Conservation (phyloP, 345 rosid genomes). For the Zanthoxylum bungeanum region DNA sequence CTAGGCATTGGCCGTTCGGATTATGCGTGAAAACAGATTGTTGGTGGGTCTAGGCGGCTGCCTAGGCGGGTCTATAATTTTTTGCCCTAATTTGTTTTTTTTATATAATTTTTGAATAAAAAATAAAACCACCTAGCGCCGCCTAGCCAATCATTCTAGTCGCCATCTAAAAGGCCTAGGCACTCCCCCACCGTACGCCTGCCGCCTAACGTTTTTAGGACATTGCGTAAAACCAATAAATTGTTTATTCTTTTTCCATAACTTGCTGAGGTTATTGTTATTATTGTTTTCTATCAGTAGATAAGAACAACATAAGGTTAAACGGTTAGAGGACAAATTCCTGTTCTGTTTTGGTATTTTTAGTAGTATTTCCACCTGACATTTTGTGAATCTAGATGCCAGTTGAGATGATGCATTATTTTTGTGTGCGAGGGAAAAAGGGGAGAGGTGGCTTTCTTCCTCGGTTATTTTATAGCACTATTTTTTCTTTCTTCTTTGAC, state of each 20-base stretch:
- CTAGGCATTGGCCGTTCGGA: too few relatives aligned
- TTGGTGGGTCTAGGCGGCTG: too few relatives aligned
- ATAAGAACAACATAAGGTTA: background rate
- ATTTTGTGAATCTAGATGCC: background rate
- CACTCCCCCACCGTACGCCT: too few relatives aligned
- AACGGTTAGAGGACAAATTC: background rate
- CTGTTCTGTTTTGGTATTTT: background rate
- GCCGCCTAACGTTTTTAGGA: too few relatives aligned
- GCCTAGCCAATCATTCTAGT: too few relatives aligned
- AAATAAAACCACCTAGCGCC: too few relatives aligned
- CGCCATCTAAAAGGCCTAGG: too few relatives aligned
- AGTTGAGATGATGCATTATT: background rate
- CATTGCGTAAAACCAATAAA: background rate
- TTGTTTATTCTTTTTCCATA: background rate
- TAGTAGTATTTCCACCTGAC: background rate
- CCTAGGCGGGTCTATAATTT: too few relatives aligned
- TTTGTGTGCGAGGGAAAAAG: background rate
- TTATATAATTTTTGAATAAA: too few relatives aligned
- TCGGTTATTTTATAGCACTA: constrained; percentile 12
- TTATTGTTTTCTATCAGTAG: background rate
- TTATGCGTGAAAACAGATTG: too few relatives aligned
- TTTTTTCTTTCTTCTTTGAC: background rate
- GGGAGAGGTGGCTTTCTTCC: background rate
- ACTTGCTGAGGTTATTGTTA: background rate
- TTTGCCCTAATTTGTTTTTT: too few relatives aligned